These are phyloP conservation scores for Diaporthe australafricana DNA, from an alignment of 2,329 filamentous ascomycete species.

Conservation along the genomic window DNA sequence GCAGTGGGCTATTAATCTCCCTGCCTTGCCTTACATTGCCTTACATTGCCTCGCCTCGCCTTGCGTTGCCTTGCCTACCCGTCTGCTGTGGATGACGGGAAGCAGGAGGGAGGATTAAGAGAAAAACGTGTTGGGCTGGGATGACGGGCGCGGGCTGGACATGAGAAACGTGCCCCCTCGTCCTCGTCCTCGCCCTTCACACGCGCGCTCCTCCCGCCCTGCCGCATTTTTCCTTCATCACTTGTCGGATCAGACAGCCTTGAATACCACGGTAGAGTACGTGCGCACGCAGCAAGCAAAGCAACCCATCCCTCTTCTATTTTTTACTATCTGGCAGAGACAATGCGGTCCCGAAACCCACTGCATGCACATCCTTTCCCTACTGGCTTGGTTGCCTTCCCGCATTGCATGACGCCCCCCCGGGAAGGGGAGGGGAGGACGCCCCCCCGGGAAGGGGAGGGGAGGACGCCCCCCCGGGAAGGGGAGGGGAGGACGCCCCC, in stretches of 20 bases:
- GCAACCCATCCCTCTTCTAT: background rate
- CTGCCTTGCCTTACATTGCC: conserved; percentile 20
- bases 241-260: conserved; percentile 30
- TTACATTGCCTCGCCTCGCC: conserved; percentile 26
- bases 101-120: background rate
- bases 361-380: conserved; percentile 14
- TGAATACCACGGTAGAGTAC: conserved; percentile 21
- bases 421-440: conserved; percentile 7
- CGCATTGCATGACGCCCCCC: conserved; percentile 23
- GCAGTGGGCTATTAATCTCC: no score
- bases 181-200: background rate
- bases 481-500: no score
- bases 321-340: no score
- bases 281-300: conserved; percentile 7
- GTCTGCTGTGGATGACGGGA: conserved; percentile 36
- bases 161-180: background rate
- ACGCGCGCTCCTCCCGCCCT: background rate
- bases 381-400: conserved; percentile 20
- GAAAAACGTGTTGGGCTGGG: conserved; percentile 29
- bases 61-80: conserved; percentile 30
- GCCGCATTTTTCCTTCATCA: background rate
- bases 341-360: conserved; percentile 19
- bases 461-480: conserved; percentile 15
- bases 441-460: conserved; percentile 9
- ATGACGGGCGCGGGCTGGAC: conserved; percentile 12